Base-by-base conservation (phyloP, 2,329 filamentous ascomycete species). In the Allantophomopsis cytisporea region DNA sequence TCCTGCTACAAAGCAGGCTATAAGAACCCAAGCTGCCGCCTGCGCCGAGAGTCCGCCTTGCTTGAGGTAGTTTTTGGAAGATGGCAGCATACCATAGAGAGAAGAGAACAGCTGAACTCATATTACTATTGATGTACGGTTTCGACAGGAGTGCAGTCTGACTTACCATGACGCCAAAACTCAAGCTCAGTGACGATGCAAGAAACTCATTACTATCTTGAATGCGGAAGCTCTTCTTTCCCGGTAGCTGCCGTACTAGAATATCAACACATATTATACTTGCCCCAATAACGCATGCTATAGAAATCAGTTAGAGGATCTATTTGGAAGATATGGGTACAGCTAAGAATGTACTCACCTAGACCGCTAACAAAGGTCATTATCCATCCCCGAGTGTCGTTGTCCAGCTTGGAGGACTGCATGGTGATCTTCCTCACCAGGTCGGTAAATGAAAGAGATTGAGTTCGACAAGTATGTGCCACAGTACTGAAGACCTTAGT, bases 151-250 rank as follows among this genome's bases (percentile, higher is more conserved):
- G 23, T n/a, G 14, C 31, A 4, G 28, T 8, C 12, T 39, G 31
- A 55, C 74, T 47, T 60, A 94, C 88, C 87, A 98, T 94, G 35
- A 96, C 88, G 34, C 91, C 89, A 49, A 94, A 94, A 57, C 87
- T 95, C 47, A 98, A 63, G 60, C 88, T 94, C 44, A 96, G 63
- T 0, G 89, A 95, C 16, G 79, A 77, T 1, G 88, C 88, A 4
- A 95, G 69, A 56, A 98, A 98, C 16, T 68, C 68, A 63, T 84
- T 89, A 61, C 84, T 95, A 45, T 94, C 83, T 54, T 93, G 77
- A 48, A 98, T 93, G 50, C 77, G 75, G 58, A 96, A 98, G 55
- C 79, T 69, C 51, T 69, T 75, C 60, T 81, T 77, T 39, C 80
- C 74, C 3, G 85, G 83, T 37, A 94, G 65, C 38, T 71, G 68